Evolutionary conservation across 192 early-diverging fungal species (phyloP).

Genomic region (Linnemannia exigua): DNA sequence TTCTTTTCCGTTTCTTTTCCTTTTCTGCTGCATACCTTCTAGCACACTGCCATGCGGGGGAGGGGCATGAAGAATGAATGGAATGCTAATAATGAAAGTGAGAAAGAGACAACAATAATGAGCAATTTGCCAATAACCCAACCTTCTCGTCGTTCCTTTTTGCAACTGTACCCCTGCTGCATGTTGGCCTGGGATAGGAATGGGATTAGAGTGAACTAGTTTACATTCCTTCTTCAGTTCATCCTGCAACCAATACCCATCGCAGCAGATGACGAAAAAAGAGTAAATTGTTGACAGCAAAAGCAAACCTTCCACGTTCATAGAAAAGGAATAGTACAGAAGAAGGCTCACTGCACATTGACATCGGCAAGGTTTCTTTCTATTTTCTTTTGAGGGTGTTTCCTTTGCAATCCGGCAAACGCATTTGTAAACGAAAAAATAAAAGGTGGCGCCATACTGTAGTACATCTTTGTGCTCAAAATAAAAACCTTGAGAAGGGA

Average conservation of each 20-base stretch:
- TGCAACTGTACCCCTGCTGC: background rate
- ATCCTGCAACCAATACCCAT: background rate
- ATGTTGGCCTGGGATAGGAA: background rate
- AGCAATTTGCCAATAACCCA: background rate
- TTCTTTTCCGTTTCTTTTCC: background rate
- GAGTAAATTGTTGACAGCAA: background rate
- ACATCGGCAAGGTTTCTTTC: too few species aligned
- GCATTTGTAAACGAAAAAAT: too few species aligned
- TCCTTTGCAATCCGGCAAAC: background rate
- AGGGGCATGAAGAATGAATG: background rate
- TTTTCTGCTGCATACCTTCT: background rate
- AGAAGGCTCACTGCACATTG: background rate
- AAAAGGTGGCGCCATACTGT: background rate
- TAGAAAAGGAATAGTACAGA: background rate
- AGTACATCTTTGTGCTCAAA: background rate
- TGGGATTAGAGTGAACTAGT: too few species aligned
- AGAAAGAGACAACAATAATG: background rate
- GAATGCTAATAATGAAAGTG: background rate
- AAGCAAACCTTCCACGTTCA: too few species aligned
- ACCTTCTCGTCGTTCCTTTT: conserved; percentile 1
- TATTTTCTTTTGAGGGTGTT: too few species aligned
- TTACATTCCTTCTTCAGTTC: background rate
- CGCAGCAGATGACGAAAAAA: background rate
- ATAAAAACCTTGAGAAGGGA: background rate
- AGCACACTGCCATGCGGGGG: background rate